These are phyloP conservation scores for Tardiomyces depauwii DNA, from an alignment of 1,139 yeast genomes.

Conservation along the genomic window DNA sequence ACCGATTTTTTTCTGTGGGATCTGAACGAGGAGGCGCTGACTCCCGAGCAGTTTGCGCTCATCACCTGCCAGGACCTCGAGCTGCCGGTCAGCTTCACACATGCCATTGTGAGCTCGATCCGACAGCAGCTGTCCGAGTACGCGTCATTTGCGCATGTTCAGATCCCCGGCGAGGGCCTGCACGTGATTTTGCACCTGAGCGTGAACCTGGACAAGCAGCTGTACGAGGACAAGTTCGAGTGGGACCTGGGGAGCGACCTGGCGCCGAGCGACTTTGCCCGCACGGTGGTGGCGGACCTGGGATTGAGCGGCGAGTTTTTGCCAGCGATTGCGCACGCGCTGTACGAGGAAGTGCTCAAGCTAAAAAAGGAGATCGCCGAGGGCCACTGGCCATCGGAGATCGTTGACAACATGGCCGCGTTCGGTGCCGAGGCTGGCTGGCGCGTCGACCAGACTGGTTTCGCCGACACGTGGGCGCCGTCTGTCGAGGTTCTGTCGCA, in stretches of 20 bases:
- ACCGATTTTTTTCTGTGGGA: slow-evolving; percentile 90
- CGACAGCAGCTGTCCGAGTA: slow-evolving; percentile 73
- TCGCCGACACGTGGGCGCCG: slow-evolving; percentile 84
- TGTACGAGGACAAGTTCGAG: slow-evolving; percentile 87
- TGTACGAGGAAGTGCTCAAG: slow-evolving; percentile 68
- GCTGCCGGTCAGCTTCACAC: slow-evolving; percentile 50
- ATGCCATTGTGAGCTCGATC: slow-evolving; percentile 60
- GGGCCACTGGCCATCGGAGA: slow-evolving; percentile 53
- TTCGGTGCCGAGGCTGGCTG: slow-evolving; percentile 53
- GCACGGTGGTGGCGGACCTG: slow-evolving; percentile 68
- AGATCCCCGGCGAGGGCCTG: slow-evolving; percentile 50
- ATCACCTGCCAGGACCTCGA: slow-evolving; percentile 77
- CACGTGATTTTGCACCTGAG: slow-evolving; percentile 76
- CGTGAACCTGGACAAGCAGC: slow-evolving; percentile 70
- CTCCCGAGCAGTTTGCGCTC: slow-evolving; percentile 77
- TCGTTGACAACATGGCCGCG: slow-evolving; percentile 46
- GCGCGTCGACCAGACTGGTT: slow-evolving; percentile 42
- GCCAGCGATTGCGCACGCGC: slow-evolving; percentile 81
- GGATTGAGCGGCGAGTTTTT: slow-evolving; percentile 79
- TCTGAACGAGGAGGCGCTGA: slow-evolving; percentile 54
- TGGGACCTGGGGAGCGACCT: slow-evolving; percentile 71
- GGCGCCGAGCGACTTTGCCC: slow-evolving; percentile 81
- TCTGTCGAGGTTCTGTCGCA: slow-evolving; percentile 74
- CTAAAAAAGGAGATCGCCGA: slow-evolving; percentile 81
- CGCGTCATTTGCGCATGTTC: slow-evolving; percentile 50